These are phyloP conservation scores for Meira miltonrushii DNA, from an alignment of 1,284 basidiomycete species.

Conservation along the genomic window DNA sequence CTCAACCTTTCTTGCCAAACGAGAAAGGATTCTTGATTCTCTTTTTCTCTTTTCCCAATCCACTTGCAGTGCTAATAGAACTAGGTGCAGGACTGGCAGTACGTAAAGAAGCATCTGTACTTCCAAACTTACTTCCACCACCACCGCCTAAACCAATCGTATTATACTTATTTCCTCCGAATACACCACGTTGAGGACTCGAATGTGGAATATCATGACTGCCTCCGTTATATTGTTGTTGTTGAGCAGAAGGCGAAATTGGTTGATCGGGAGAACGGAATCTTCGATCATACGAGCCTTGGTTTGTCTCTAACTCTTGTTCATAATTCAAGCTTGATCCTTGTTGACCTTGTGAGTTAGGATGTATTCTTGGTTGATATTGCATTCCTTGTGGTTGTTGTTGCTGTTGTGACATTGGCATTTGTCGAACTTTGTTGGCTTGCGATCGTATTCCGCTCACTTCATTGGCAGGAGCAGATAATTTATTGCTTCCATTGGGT, in stretches of 20 bases:
- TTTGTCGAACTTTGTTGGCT: neutral
- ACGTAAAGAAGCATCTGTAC: neutral
- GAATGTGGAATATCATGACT: neutral
- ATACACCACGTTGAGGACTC: neutral
- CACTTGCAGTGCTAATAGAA: conserved; percentile 16
- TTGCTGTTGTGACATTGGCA: neutral
- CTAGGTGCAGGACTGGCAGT: conserved; percentile 20
- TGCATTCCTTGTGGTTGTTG: neutral
- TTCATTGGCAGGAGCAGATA: conserved; percentile 30
- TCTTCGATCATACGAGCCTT: conserved; percentile 7
- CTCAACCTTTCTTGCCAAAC: no score
- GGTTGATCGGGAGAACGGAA: neutral
- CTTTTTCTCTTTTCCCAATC: conserved; percentile 28
- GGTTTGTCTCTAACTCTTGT: neutral
- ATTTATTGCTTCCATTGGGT: conserved; percentile 19
- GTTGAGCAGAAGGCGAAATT: neutral
- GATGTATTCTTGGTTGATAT: neutral
- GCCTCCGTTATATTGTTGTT: neutral
- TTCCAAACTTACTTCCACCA: neutral
- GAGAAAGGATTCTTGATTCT: conserved; percentile 29
- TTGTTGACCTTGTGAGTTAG: neutral
- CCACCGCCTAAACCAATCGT: neutral
- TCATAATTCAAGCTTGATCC: neutral
- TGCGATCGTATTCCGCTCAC: conserved; percentile 22
- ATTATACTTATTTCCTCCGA: conserved; percentile 9